These are phyloP conservation scores for Pestalotiopsis fici DNA, from an alignment of 2,329 filamentous ascomycete species.

Conservation along the genomic window DNA sequence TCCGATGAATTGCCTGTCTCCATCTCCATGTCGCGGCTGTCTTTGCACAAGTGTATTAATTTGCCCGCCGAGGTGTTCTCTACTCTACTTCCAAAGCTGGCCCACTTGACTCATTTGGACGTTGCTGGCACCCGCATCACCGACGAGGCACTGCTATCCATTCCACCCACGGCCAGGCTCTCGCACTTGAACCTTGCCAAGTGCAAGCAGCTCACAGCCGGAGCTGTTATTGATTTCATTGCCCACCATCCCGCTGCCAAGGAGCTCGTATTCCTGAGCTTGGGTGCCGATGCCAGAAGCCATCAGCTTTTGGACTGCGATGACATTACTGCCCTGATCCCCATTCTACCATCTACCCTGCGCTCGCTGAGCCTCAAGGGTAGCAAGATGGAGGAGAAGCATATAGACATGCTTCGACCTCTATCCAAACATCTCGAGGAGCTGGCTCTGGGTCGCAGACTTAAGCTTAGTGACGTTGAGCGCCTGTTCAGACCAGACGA, in stretches of 20 bases:
- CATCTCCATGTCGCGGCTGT: slow-evolving; percentile 66
- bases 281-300: slow-evolving; percentile 71
- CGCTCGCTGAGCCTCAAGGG: slow-evolving; percentile 77
- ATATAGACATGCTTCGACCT: slow-evolving; percentile 64
- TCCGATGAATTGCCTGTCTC: slow-evolving; percentile 52
- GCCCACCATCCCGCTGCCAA: slow-evolving; percentile 69
- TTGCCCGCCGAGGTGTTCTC: slow-evolving; percentile 70
- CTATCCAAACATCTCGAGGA: slow-evolving; percentile 76
- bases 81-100: slow-evolving; percentile 69
- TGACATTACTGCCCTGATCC: slow-evolving; percentile 66
- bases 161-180: slow-evolving; percentile 70
- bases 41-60: slow-evolving; percentile 77
- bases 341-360: slow-evolving; percentile 65
- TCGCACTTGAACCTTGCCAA: slow-evolving; percentile 80
- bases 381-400: slow-evolving; percentile 65
- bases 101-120: slow-evolving; percentile 73
- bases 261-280: slow-evolving; percentile 69
- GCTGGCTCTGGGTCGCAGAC: slow-evolving; percentile 69
- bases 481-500: slow-evolving; percentile 59
- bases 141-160: slow-evolving; percentile 67
- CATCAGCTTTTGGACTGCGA: slow-evolving; percentile 70
- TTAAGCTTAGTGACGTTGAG: slow-evolving; percentile 67
- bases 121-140: slow-evolving; percentile 78
- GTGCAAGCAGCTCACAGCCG: slow-evolving; percentile 69
- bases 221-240: slow-evolving; percentile 70